Evolutionary conservation across 1,284 basidiomycete genomes (phyloP).

Genomic region (Bjerkandera adusta): DNA sequence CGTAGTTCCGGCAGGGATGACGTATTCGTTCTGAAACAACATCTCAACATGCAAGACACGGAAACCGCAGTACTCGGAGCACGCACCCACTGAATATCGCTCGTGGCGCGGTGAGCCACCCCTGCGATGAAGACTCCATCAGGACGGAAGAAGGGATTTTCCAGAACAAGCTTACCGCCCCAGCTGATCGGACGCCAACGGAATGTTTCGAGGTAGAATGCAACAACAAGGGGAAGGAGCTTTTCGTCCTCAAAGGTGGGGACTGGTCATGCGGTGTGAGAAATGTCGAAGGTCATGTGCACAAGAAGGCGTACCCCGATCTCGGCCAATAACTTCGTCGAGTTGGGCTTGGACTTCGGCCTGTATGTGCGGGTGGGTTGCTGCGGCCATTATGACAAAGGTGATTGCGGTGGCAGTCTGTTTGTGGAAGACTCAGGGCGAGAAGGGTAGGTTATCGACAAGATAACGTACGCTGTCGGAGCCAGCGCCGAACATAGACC

Average conservation of each 20-base stretch:
- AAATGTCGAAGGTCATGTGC: neutral
- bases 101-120: constrained; percentile 54
- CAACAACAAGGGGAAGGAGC: constrained; percentile 51
- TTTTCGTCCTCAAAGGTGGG: constrained; percentile 52
- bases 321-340: constrained; percentile 54
- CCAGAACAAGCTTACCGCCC: constrained; percentile 7
- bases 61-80: neutral
- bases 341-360: constrained; percentile 57
- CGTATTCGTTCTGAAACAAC: constrained; percentile 41
- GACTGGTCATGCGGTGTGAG: constrained; percentile 27
- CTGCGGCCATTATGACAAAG: constrained; percentile 60
- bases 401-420: constrained; percentile 56
- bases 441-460: neutral
- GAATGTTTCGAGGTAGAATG: constrained; percentile 59
- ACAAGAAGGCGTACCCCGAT: constrained; percentile 35
- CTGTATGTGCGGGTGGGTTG: constrained; percentile 55
- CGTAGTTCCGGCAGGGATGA: constrained; percentile 57
- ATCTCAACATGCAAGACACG: neutral
- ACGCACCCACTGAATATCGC: constrained; percentile 57
- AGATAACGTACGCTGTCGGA: constrained; percentile 47
- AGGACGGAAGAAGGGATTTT: neutral
- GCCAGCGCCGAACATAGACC: constrained; percentile 64
- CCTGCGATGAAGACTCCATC: constrained; percentile 31
- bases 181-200: constrained; percentile 44
- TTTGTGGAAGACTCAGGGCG: constrained; percentile 1